Base-by-base conservation (phyloP, 2,329 filamentous ascomycete species). In the Madurella fahalii region DNA sequence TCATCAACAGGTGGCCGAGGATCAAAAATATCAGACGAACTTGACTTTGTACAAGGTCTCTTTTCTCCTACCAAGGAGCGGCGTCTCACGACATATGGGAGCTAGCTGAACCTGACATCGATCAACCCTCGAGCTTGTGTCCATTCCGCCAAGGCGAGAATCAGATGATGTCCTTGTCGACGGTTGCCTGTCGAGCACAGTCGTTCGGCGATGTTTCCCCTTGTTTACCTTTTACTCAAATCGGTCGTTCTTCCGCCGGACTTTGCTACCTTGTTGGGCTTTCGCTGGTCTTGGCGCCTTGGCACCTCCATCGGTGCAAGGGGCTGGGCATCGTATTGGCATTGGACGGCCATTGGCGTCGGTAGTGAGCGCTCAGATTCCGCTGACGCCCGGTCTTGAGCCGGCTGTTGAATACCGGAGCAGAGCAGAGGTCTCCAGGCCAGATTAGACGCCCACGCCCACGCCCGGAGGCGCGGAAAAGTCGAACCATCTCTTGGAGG, bases 321-420 rank as follows among this genome's bases (percentile, higher is more conserved):
- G 34, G 42, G 37, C 42, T 45, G 42, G 46, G 41, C 25, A 47
- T 15, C 5, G 30, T 42, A 34, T 43, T 50, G 32, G 32, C 9
- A 31, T 37, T 52, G 42, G 40, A 18, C 47, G 43, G 25, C 25
- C 25, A 43, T 43, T 30, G 39, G 41, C 12, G n/a, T 39, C 40
- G 39, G 44, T 9, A 45, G 48, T 49, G 40, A 44, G 25, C 39
- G 43, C 41, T 50, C 31, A 32, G 51, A 43, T 39, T 50, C 46
- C 12, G 16, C 39, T 46, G 40, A 16, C n/a, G 50, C 39, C 17
- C 49, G 37, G 20, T 45, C 41, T 17, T 56, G 12, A 50, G 41
- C 54, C 51, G 52, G 54, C 47, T 53, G 25, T 55, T 49, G 48
- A 30, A 15, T 45, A 41, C 45, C 41, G 40, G 18, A 43, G n/a